A percentile compares a stretch with the other conserved stretches of the same genome.
Evolutionary conservation across 805 yeast species (phyloP).

Genomic region (Spathaspora arborariae): DNA sequence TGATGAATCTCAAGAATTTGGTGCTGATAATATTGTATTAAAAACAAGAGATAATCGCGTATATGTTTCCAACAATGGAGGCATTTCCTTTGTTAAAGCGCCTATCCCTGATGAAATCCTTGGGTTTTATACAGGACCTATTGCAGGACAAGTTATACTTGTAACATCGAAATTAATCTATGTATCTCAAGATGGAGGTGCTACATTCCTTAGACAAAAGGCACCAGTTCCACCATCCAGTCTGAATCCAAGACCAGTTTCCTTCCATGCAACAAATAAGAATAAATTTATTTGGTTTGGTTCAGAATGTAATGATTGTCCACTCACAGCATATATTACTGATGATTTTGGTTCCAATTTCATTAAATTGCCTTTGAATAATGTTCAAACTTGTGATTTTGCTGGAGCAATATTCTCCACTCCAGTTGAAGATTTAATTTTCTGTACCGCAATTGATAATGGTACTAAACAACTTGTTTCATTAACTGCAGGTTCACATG

Average conservation of each 20-base stretch:
- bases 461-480: constrained; percentile 34
- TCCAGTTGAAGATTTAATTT: constrained; percentile 49
- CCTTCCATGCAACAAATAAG: constrained; percentile 58
- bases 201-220: constrained; percentile 41
- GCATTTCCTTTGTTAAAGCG: constrained; percentile 35
- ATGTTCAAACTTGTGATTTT: constrained; percentile 62
- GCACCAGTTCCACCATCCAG: constrained; percentile 51
- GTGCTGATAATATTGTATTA: constrained; percentile 49
- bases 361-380: constrained; percentile 43
- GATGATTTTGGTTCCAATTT: constrained; percentile 66
- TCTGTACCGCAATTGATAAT: constrained; percentile 50
- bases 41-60: constrained; percentile 50
- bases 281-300: constrained; percentile 69
- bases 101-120: constrained; percentile 30
- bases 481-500: constrained; percentile 46
- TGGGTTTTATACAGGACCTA: constrained; percentile 47
- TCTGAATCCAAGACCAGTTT: constrained; percentile 36
- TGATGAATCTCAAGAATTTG: constrained; percentile 39
- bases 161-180: constrained; percentile 51
- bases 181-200: constrained; percentile 66
- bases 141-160: constrained; percentile 53
- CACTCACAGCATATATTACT: constrained; percentile 56
- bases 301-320: constrained; percentile 56
- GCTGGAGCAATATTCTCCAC: constrained; percentile 51
- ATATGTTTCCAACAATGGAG: constrained; percentile 57